Evolutionary conservation across 2,329 filamentous ascomycete species (phyloP).

Genomic region (Nothophaeocryptopus gaeumannii): DNA sequence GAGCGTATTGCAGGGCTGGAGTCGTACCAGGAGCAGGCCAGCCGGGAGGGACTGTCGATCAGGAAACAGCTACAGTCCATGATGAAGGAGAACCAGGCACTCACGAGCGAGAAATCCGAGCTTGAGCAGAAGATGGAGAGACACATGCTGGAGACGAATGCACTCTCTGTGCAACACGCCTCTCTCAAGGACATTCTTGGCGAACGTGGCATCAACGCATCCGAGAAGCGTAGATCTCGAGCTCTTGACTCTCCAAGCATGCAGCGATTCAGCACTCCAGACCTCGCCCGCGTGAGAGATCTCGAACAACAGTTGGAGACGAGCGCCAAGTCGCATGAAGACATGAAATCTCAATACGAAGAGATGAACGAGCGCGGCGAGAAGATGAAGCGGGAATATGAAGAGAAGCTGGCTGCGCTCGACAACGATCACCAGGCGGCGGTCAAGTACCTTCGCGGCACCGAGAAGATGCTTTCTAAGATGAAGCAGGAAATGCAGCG

Average conservation of each 20-base stretch:
- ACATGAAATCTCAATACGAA: slow-evolving; percentile 75
- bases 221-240: slow-evolving; percentile 67
- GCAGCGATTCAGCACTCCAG: slow-evolving; percentile 67
- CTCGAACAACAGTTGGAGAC: slow-evolving; percentile 83
- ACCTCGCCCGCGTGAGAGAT: slow-evolving; percentile 74
- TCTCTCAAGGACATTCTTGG: slow-evolving; percentile 89
- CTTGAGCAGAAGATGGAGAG: slow-evolving; percentile 77
- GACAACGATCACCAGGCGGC: slow-evolving; percentile 98
- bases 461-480: slow-evolving; percentile 97
- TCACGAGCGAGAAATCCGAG: slow-evolving; percentile 77
- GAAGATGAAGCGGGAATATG: slow-evolving; percentile 83
- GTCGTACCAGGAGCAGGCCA: slow-evolving; percentile 95
- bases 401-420: slow-evolving; percentile 87
- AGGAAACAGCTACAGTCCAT: slow-evolving; percentile 84
- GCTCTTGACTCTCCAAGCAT: slow-evolving; percentile 69
- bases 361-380: slow-evolving; percentile 75
- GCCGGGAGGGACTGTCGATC: slow-evolving; percentile 84
- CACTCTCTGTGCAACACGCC: slow-evolving; percentile 84
- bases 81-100: slow-evolving; percentile 76
- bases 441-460: slow-evolving; percentile 96
- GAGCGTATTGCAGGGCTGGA: slow-evolving; percentile 95
- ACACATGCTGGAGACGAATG: slow-evolving; percentile 91
- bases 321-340: slow-evolving; percentile 76
- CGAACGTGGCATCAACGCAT: slow-evolving; percentile 81
- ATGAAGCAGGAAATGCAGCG: slow-evolving; percentile 96